These are phyloP conservation scores for Leishmania tropica DNA, from an alignment of 208 protist species.

Conservation along the genomic window DNA sequence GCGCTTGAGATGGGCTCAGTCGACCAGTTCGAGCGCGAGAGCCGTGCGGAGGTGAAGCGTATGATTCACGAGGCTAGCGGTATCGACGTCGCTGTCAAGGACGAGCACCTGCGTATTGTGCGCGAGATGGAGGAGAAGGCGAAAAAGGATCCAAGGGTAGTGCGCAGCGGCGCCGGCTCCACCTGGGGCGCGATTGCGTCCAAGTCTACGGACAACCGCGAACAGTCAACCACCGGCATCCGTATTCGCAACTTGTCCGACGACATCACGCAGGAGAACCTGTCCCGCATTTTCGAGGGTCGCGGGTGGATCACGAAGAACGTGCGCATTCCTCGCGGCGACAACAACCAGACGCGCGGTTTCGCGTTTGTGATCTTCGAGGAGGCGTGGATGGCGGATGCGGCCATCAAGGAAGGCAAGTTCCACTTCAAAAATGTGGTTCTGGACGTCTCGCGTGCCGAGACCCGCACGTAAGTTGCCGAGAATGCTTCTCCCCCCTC, in stretches of 20 bases:
- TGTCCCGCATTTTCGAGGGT: slow-evolving; percentile 76
- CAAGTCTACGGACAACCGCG: slow-evolving; percentile 34
- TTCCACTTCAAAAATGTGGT: slow-evolving; percentile 87
- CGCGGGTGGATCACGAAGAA: slow-evolving; percentile 49
- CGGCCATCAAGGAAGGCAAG: slow-evolving; percentile 31
- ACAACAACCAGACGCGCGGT: slow-evolving; percentile 66
- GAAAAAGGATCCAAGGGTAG: slow-evolving; percentile 35
- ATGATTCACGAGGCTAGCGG: slow-evolving; percentile 68
- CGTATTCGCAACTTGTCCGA: slow-evolving; percentile 86
- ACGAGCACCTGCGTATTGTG: slow-evolving; percentile 54
- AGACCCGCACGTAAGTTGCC: slow-evolving; percentile 24
- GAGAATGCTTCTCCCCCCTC: not conserved
- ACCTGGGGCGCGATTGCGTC: slow-evolving; percentile 49
- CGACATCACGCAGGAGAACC: slow-evolving; percentile 77
- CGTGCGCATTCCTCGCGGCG: slow-evolving; percentile 56
- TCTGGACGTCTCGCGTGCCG: slow-evolving; percentile 58
- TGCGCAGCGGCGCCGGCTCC: slow-evolving; percentile 27
- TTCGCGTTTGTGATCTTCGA: slow-evolving; percentile 85
- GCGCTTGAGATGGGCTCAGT: slow-evolving; percentile 79
- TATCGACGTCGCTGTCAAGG: slow-evolving; percentile 56
- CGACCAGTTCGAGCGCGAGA: slow-evolving; percentile 76
- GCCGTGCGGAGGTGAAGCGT: slow-evolving; percentile 74
- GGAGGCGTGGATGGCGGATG: slow-evolving; percentile 45
- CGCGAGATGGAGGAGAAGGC: slow-evolving; percentile 50
- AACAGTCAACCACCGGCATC: slow-evolving; percentile 54